Evolutionary conservation across 768 basidiomycete species (phyloP), one percentile per base, ranked within the genome.

Genomic region (Erythrobasidium yunnanense): DNA sequence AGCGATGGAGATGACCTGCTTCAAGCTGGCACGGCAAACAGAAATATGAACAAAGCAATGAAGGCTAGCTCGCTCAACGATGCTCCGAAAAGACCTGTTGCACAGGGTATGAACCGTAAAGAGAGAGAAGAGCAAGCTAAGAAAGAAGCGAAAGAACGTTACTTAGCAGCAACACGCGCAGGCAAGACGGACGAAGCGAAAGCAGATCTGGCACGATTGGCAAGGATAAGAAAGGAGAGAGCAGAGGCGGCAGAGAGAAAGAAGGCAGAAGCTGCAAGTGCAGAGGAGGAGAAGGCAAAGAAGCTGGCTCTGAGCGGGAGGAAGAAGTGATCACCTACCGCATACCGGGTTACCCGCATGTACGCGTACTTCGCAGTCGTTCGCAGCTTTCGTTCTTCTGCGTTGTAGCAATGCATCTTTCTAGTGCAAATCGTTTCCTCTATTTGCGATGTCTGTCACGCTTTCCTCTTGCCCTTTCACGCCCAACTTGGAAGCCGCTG

Each of bases 151-250:
- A 65, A 34, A 33, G 67, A 68, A 35, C 79, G 81, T 25, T 93
- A 93, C 51, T 33, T 53, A 8, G 62, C 32, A 32, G 66, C 57
- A 50, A 32, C 27, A 23, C 55, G 78, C 17, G 79, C 82, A 76
- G 92, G 92, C 67, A 87, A 95, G 83, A 96, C 92, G 0, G 84
- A 86, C 34, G 81, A 95, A 75, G 91, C 92, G 20, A 87, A 90
- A 78, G 76, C 85, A 2, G 92, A 97, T 76, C 83, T 97, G 54
- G 83, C 86, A 20, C 83, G 92, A 34, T 82, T 97, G 17, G 83
- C 83, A 50, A 87, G 85, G 83, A 88, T 97, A 73, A 83, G 83
- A 67, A 85, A 83, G 62, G 88, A 93, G 67, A 85, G 92, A 54
- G 91, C 91, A 68, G 86, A 84, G 45, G 90, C 91, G 0, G 84